Evolutionary conservation across 1,139 yeast genomes (phyloP), one percentile per base, ranked within the genome.

Genomic region (Yarrowia galli): DNA sequence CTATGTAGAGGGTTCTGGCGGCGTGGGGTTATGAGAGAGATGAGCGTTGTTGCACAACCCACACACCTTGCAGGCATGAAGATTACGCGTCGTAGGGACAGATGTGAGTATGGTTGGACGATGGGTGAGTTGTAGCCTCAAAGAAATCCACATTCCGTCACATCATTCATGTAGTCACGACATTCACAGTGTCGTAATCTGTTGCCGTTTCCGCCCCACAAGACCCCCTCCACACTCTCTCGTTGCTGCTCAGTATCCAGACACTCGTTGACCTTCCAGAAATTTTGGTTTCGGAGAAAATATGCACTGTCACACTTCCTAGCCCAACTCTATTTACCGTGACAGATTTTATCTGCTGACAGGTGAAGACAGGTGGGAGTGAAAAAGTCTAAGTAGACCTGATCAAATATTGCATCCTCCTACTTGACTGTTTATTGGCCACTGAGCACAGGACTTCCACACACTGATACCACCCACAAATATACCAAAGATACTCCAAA

Each of bases 31-130:
- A 10, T 13, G 35, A 28, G 53, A 48, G 35, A 28, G 53, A 48
- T 48, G 53, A 48, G 18, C 53, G 32, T 28, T 28, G 32, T 28
- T 28, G 32, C 32, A 25, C 28, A 25, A 7, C 28, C 9, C 28
- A 46, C 54, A 48, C 56, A 49, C 56, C 56, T 49, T 49, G 56
- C 56, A 49, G 54, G 40, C 38, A 49, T 32, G 56, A 49, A 49
- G 56, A 49, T 49, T 49, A 49, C 56, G 60, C 60, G 60, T 53
- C 60, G 60, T 38, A 36, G 45, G 7, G 60, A 22, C 20, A n/a
- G 32, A 28, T 7, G 32, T 28, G 32, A 28, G 32, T 28, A 28
- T 28, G 32, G 32, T 28, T 8, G 6, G 8, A 3, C 6, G 32
- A 10, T 28, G 43, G 4, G 43, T n/a, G 7, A n/a, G n/a, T n/a